Base-by-base conservation (phyloP, 176 grass and related monocot species). In the Musa troglodytarum region DNA sequence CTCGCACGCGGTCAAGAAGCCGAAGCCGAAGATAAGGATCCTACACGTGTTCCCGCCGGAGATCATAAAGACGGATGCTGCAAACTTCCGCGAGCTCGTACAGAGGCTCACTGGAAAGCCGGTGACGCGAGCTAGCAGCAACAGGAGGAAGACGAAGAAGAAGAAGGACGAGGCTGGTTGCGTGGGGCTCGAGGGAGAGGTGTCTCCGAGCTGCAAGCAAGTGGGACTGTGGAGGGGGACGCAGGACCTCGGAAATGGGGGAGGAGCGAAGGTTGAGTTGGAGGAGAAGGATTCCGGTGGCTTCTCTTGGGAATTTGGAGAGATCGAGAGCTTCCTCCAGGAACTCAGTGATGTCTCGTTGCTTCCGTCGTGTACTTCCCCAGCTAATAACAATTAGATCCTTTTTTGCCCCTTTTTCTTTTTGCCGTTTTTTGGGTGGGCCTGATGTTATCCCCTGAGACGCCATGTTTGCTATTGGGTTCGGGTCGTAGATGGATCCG, bases 1-100 rank as follows among this genome's bases (percentile, higher is more conserved):
- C 28, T 76, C 74, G 10, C 74, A 49, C 28, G 74, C 11, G 15
- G 63, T n/a, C 57, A 21, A 24, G 3, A 63, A 63, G 29, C n/a
- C 8, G 57, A 61, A 76, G 29, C 74, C 54, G 6, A 63, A 76
- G 74, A 76, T 51, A 56, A 61, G 74, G 50, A 76, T 76, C 12
- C 34, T 64, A 34, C 74, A 76, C 74, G 50, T 76, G 63, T 22
- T 76, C 22, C 56, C 74, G 10, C 74, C 74, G 8, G 57, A 76
- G 56, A 76, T 76, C 2, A 76, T 76, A 61, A 51, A 76, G 55
- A 76, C 74, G 2, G 74, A 76, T 11, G 25, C 55, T 1, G 26
- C 24, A 17, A 76, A 76, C 29, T 76, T 76, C 74, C 57, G 74
- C 17, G 74, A 61, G 74, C 74, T 76, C 56, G 74, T 76, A 29